Evolutionary conservation across 345 rosid genomes (phyloP), one percentile per base, ranked within the genome.

Genomic region (Populus ilicifolia): DNA sequence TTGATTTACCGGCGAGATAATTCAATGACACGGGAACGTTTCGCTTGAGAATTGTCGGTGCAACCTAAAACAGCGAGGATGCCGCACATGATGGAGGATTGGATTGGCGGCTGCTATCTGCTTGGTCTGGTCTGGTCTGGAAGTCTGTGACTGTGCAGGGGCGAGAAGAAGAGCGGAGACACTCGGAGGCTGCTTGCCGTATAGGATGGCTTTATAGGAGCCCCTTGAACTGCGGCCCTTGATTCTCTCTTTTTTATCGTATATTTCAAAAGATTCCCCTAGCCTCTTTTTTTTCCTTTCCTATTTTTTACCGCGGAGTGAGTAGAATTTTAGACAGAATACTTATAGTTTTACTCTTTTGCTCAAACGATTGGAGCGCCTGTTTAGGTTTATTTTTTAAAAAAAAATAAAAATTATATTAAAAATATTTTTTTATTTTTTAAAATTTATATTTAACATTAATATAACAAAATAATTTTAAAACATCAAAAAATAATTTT

Each of bases 21-120:
- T 73, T 92, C 94, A 85, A 92, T 88, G 82, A 92, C 85, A 75
- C 97, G 97, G 67, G 97, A 85, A 50, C 97, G 97, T 85, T 89
- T 90, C 0, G 93, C 90, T 73, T 90, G 97, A 2, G 97, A 90
- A 86, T 74, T 87, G 78, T 92, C 93, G 36, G 75, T 33, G 83
- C 94, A 92, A 39, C 97, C 97, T 46, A 92, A 76, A 30, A 88
- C 94, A 29, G 97, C 94, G 29, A 92, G 93, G 69, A 92, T 92
- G 63, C 97, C 97, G 86, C 97, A 92, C 97, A 92, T 92, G 87
- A 8, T 4, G 29, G 46, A 46, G 29, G 43, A 54, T 29, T 33
- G 64, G 30, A 54, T 12, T 33, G 64, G 30, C 11, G 33, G 41
- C 64, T 14, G 50, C 56, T 27, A 16, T n/a, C 10, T 13, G 23